Percentiles rank a stretch among this genome's conserved stretches.
Evolutionary conservation across 495 filamentous ascomycete genomes (phyloP).

Genomic region (Talaromyces borbonicus): DNA sequence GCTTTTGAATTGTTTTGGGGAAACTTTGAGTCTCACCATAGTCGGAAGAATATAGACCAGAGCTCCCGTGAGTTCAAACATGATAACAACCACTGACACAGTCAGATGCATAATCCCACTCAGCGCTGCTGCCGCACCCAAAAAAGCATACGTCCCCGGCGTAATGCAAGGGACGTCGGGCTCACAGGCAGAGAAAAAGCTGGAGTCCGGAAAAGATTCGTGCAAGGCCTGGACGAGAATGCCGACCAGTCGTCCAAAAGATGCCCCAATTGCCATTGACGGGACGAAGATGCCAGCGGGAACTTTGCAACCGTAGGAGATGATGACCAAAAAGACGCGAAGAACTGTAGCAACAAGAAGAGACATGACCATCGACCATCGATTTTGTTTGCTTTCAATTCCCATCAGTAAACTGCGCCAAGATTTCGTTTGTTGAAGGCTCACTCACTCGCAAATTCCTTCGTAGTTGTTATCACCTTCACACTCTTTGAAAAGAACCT

Average conservation of each 20-base stretch:
- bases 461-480: constrained; percentile 88
- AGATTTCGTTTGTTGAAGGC: background rate
- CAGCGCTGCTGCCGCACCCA: constrained; percentile 89
- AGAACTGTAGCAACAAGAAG: constrained; percentile 72
- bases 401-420: constrained; percentile 16
- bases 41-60: constrained; percentile 94
- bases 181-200: constrained; percentile 78
- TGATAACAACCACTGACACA: constrained; percentile 92
- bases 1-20: constrained; percentile 4
- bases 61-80: constrained; percentile 95
- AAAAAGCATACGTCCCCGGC: constrained; percentile 90
- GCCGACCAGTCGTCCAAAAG: constrained; percentile 87
- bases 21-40: constrained; percentile 46
- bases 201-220: constrained; percentile 67
- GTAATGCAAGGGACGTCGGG: constrained; percentile 96
- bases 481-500: constrained; percentile 91
- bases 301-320: constrained; percentile 97
- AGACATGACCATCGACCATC: constrained; percentile 72
- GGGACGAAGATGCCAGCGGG: constrained; percentile 96
- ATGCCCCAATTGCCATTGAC: constrained; percentile 94
- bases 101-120: constrained; percentile 98
- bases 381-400: constrained; percentile 39
- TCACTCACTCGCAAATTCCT: constrained; percentile 66
- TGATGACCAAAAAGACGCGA: constrained; percentile 78
- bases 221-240: constrained; percentile 88